phyloP scores from a whole-genome alignment of 257 asterid species.

The Vinca minor region DNA sequence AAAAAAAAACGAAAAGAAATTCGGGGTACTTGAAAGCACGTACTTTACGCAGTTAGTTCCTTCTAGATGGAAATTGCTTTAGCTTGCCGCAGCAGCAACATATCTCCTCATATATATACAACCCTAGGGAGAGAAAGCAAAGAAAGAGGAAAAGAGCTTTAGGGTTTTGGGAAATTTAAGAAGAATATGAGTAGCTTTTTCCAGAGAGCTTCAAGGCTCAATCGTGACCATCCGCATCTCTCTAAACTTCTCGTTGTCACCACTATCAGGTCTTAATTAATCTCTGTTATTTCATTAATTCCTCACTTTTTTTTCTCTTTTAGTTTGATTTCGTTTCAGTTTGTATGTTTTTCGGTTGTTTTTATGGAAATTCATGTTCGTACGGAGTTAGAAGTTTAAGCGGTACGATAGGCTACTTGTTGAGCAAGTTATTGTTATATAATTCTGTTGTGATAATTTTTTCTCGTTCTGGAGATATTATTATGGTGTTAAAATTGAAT shows the following conservation, averaged over 20 bases:
- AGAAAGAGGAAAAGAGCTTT: not conserved
- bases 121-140: not conserved
- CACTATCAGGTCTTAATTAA: conserved; percentile 59
- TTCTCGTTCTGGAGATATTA: too few species aligned
- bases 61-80: not conserved
- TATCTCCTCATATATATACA: not conserved
- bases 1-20: not conserved
- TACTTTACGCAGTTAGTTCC: not conserved
- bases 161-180: conserved; percentile 4
- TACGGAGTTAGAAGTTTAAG: too few species aligned
- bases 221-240: conserved; percentile 33
- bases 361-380: too few species aligned
- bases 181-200: conserved; percentile 37
- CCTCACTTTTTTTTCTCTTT: not conserved
- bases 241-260: conserved; percentile 39
- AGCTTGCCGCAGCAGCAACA: too few species aligned
- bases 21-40: not conserved
- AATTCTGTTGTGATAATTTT: too few species aligned
- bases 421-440: too few species aligned
- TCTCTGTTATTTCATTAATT: not conserved
- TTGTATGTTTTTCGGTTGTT: too few species aligned
- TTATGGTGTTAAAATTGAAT: too few species aligned
- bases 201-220: conserved; percentile 48
- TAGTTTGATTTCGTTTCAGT: too few species aligned
- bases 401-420: too few species aligned